phyloP scores from a whole-genome alignment of 73 alveolate species.

The Effrenium voratum region DNA sequence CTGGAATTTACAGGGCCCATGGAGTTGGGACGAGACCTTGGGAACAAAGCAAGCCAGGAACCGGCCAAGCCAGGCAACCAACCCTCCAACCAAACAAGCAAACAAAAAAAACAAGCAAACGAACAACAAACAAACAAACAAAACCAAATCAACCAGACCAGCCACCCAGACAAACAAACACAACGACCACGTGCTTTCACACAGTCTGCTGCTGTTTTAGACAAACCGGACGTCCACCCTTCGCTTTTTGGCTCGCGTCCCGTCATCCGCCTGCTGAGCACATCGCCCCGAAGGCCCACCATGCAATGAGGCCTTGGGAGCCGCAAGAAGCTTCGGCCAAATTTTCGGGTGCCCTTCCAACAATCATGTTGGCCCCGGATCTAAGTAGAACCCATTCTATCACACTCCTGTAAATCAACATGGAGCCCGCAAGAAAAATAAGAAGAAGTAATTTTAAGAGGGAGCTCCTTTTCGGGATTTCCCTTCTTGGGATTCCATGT shows the following conservation, averaged over 20 bases:
- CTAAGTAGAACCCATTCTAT: too few relatives aligned
- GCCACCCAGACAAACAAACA: neutral
- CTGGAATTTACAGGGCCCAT: too few relatives aligned
- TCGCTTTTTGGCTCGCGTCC: neutral
- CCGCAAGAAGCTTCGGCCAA: neutral
- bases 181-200: neutral
- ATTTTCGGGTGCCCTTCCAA: too few relatives aligned
- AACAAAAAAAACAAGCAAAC: neutral
- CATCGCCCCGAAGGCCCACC: constrained; percentile 59
- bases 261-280: constrained; percentile 35
- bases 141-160: neutral
- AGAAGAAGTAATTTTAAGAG: too few relatives aligned
- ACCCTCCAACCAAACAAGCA: neutral
- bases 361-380: too few relatives aligned
- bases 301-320: constrained; percentile 28
- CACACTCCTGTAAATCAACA: too few relatives aligned
- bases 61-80: too few relatives aligned
- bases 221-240: neutral
- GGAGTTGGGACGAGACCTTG: too few relatives aligned
- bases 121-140: neutral
- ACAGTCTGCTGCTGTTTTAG: neutral
- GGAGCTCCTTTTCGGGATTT: too few relatives aligned
- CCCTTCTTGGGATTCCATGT: too few relatives aligned
- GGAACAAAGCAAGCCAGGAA: too few relatives aligned
- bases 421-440: too few relatives aligned